Evolutionary conservation across 75 land plant genomes (phyloP).

Genomic region (Pinus tabuliformis): DNA sequence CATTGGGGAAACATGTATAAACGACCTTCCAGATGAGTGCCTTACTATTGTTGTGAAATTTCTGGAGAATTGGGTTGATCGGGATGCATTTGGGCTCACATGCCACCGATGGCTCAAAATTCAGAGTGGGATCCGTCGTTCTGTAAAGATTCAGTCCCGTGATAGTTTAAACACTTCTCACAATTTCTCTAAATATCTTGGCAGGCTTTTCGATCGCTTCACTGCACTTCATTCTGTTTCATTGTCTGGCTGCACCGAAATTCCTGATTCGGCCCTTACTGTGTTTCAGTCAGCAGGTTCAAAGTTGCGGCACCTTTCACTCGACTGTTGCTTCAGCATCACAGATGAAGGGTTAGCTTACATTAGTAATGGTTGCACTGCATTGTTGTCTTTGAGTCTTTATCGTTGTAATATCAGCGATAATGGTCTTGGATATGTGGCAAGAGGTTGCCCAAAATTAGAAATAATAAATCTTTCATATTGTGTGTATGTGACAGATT

Average conservation of each 20-base stretch:
- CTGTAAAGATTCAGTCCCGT: not conserved
- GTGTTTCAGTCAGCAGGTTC: constrained; percentile 24
- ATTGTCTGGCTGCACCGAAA: constrained; percentile 37
- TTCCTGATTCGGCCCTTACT: constrained; percentile 40
- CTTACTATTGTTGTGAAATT: constrained; percentile 11
- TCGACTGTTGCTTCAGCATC: constrained; percentile 53
- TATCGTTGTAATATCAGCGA: constrained; percentile 49
- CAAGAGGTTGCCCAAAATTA: constrained; percentile 23
- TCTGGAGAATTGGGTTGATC: constrained; percentile 8
- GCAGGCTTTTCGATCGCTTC: constrained; percentile 38
- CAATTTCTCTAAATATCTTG: constrained; percentile 11
- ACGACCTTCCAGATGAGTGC: constrained; percentile 22
- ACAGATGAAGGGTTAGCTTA: constrained; percentile 32
- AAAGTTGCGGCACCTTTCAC: constrained; percentile 18
- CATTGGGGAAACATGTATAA: constrained; percentile 9
- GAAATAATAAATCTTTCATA: constrained; percentile 40
- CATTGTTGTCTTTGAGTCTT: constrained; percentile 31
- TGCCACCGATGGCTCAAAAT: constrained; percentile 31
- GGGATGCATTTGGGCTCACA: constrained; percentile 24
- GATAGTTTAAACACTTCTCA: not conserved
- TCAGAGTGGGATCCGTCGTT: constrained; percentile 12
- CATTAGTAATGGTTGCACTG: constrained; percentile 21
- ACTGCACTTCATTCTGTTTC: constrained; percentile 30
- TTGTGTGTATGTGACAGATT: constrained; percentile 36
- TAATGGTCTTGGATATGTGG: constrained; percentile 27